Conservation (phyloP, 129 eudicot species). For the Tanacetum coccineum region DNA sequence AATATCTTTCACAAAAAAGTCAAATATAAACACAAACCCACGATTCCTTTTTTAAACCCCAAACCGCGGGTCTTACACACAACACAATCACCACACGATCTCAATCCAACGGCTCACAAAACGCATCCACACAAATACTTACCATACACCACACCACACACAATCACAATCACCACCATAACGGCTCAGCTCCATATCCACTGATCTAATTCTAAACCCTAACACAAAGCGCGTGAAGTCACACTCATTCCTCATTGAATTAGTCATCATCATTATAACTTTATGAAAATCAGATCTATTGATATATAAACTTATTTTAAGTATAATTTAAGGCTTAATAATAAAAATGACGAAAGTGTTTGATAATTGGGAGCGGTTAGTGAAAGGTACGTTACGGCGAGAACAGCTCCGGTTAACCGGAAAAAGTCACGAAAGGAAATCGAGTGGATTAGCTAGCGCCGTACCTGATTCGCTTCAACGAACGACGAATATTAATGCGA, state of each 20-base stretch:
- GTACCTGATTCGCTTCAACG: too few relatives aligned
- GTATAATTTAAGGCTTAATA: too few relatives aligned
- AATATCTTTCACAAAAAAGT: too few relatives aligned
- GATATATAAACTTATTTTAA: background rate
- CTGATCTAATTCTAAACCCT: conserved; percentile 24
- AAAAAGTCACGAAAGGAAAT: conserved; percentile 52
- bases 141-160: conserved; percentile 8
- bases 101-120: background rate
- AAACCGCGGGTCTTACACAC: too few relatives aligned
- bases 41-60: too few relatives aligned
- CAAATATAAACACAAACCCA: too few relatives aligned
- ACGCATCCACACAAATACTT: background rate
- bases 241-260: background rate
- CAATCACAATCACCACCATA: conserved; percentile 5
- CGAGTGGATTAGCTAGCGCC: too few relatives aligned
- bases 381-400: conserved; percentile 61
- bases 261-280: conserved; percentile 21
- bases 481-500: conserved; percentile 59
- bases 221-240: conserved; percentile 27
- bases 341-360: conserved; percentile 34
- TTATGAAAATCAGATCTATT: conserved; percentile 15
- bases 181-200: conserved; percentile 21
- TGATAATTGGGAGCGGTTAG: conserved; percentile 81
- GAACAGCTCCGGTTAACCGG: conserved; percentile 60
- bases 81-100: too few relatives aligned